Base-by-base conservation (phyloP, 2,329 filamentous ascomycete species). In the Sporothrix luriei region DNA sequence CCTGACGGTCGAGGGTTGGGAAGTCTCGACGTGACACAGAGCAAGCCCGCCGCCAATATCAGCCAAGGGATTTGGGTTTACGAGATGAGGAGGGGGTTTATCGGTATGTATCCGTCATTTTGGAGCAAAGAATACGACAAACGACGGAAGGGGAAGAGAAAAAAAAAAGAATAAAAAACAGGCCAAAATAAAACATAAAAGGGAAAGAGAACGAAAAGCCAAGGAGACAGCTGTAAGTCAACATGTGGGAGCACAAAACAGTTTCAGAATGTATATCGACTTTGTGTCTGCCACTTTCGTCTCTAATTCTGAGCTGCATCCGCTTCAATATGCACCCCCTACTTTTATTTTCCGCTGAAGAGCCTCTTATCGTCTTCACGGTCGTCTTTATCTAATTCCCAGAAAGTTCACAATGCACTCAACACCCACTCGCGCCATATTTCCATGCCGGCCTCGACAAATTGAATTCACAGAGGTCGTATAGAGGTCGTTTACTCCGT, bases 181-280 rank as follows among this genome's bases (percentile, higher is more conserved):
- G 29, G 40, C 40, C 40, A 43, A 43, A 16, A 13, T 21, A 48
- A 13, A 24, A 59, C n/a, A n/a, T n/a, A 24, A 2, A 54, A 61
- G 21, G 55, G 24, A n/a, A 19, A 66, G 4, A 61, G 19, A 16
- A 13, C 24, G 16, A 61, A 29, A 4, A 66, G 38, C 5, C 9
- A 11, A 65, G 19, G 16, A 65, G 21, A 26, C 46, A 29, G 24
- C 7, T 3, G 14, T 26, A 13, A 62, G 46, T 46, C 57, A 33
- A 21, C n/a, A 33, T 65, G 21, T 19, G 29, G 55, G 26, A 61
- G 48, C 67, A 68, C 43, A 68, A 26, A 57, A 52, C 54, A 48
- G 55, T 51, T 68, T 62, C 43, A 46, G 24, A 19, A 29, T 43
- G 21, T 46, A 46, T 62, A 29, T 52, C 43, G 33, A 46, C 29